These are phyloP conservation scores for Fusarium algeriense DNA, from an alignment of 2,329 filamentous ascomycete species.

Conservation along the genomic window DNA sequence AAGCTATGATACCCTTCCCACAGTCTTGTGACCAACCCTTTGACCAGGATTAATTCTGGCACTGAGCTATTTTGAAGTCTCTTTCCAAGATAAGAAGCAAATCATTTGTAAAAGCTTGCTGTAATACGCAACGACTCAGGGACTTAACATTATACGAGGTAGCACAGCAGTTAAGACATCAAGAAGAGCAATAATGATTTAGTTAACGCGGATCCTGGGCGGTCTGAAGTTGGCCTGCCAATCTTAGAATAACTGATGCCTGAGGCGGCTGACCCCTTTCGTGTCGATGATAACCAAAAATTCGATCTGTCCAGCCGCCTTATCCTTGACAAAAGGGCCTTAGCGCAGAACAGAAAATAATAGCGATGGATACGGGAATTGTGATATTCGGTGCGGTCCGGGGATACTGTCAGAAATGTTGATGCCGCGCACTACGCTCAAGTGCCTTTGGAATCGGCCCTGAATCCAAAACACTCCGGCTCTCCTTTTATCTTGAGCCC, in stretches of 20 bases:
- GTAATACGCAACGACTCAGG: not conserved
- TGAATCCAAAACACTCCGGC: not conserved
- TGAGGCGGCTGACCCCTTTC: not conserved
- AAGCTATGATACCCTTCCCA: accelerated
- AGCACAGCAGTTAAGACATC: not conserved
- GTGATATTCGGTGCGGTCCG: not conserved
- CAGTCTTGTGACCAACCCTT: not conserved
- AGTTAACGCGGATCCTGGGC: not conserved
- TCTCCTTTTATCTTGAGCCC: not conserved
- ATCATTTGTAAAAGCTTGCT: accelerated
- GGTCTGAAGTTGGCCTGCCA: not conserved
- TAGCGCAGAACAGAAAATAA: not conserved
- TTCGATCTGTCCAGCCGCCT: not conserved
- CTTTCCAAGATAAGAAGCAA: not conserved
- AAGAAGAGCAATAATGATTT: no score
- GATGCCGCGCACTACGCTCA: not conserved
- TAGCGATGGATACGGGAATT: no score
- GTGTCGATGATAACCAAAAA: constrained; percentile 17
- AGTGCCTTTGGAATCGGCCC: no score
- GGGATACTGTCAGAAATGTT: not conserved
- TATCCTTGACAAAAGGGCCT: not conserved
- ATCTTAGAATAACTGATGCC: not conserved
- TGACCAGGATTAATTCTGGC: not conserved
- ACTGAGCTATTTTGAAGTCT: not conserved
- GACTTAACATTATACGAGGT: not conserved